Evolutionary conservation across 805 yeast species (phyloP), one percentile per base, ranked within the genome.

Genomic region (Blastobotrys robertii): DNA sequence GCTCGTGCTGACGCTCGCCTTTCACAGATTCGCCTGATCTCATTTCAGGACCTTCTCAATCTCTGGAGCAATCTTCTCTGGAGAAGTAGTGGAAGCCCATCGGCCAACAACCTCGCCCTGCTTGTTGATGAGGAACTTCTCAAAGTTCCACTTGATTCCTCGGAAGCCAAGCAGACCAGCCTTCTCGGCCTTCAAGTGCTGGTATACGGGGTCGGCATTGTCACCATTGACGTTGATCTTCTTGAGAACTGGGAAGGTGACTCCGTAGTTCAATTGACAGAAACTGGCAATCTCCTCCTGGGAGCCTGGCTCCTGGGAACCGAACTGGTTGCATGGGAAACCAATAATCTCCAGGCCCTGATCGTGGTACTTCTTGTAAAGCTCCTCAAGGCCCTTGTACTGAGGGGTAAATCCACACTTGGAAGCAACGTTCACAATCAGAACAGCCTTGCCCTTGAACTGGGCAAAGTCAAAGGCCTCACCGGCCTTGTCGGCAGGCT

Each of bases 261-360:
- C 97, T 43, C 96, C 96, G 61, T 79, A 92, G 69, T 85, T 87
- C 55, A 78, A 58, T 36, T 74, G 64, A 64, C 96, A 87, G 66
- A 82, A 83, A 37, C 70, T 62, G 14, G 76, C 78, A 50, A 85
- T 84, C 55, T 83, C 87, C 44, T 77, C 73, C 40, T 74, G 77
- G 2, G 74, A 57, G 3, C 79, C 79, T 4, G 52, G 92, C 81
- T 64, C 88, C 84, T 68, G 92, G 82, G 53, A 74, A 67, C 82
- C 88, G 59, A 87, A 87, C 60, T 86, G 95, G 65, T 85, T 84
- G 64, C 95, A 84, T 29, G 97, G 97, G 73, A 87, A 86, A 0
- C 87, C 96, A 30, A 87, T 50, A 22, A 87, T 70, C 37, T 66
- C 76, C 16, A 88, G 67, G 1, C 84, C 94, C 48, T 72, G 56